A percentile compares a stretch with the other conserved stretches of the same genome.
Evolutionary conservation across 2,329 filamentous ascomycete genomes (phyloP).

Genomic region (Polychaeton citri): DNA sequence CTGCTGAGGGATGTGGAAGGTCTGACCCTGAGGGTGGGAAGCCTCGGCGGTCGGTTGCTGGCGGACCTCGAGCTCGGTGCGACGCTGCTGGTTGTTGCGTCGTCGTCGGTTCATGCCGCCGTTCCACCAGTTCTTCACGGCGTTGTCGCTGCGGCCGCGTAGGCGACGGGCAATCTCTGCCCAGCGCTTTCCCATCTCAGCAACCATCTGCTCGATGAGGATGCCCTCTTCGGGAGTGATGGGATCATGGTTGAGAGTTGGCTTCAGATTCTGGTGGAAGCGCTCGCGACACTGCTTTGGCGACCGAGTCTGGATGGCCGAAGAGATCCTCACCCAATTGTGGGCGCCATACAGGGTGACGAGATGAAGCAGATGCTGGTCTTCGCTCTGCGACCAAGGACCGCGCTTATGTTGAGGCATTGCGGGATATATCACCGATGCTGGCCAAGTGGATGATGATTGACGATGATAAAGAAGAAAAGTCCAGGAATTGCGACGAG

Average conservation of each 20-base stretch:
- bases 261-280: conserved; percentile 83
- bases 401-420: conserved; percentile 54
- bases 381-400: conserved; percentile 72
- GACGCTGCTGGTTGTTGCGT: conserved; percentile 24
- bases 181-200: conserved; percentile 74
- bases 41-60: conserved; percentile 6
- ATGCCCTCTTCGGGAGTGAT: conserved; percentile 64
- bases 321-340: conserved; percentile 84
- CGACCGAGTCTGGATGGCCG: conserved; percentile 60
- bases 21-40: neutral
- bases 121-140: conserved; percentile 98
- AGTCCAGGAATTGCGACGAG: conserved; percentile 5
- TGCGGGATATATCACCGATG: no score
- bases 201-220: conserved; percentile 64
- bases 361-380: conserved; percentile 54
- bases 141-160: conserved; percentile 79
- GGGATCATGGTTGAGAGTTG: conserved; percentile 66
- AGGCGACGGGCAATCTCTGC: conserved; percentile 79
- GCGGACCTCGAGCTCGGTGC: conserved; percentile 19
- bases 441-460: conserved; percentile 4
- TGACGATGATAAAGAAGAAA: conserved; percentile 4
- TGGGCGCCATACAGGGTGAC: conserved; percentile 59
- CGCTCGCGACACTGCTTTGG: conserved; percentile 93
- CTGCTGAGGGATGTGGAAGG: conserved; percentile 9
- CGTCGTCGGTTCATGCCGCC: conserved; percentile 72